Conservation (phyloP, 2,329 filamentous ascomycete species). For the Trichoderma breve region DNA sequence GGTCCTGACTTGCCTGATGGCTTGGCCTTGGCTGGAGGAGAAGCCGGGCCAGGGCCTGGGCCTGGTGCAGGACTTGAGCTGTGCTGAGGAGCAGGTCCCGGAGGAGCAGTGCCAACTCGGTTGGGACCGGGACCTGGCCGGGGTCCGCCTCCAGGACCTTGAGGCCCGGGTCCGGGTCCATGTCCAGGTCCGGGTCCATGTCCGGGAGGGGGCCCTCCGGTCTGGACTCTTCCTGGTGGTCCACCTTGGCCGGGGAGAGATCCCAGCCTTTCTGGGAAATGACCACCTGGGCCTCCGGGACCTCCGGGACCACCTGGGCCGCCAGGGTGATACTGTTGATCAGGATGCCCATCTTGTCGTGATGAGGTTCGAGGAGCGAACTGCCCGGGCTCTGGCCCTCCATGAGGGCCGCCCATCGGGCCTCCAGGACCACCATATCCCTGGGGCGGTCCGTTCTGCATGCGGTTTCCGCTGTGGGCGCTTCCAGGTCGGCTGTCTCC, state of each 20-base stretch:
- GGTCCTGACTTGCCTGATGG: conserved; percentile 62
- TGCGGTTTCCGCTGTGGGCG: conserved; percentile 27
- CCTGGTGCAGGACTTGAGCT: conserved; percentile 30
- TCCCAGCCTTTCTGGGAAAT: conserved; percentile 35
- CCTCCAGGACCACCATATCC: conserved; percentile 3
- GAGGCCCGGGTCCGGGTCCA: conserved; percentile 5
- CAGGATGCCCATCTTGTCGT: conserved; percentile 27
- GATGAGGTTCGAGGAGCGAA: conserved; percentile 40
- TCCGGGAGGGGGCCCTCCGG: conserved; percentile 17
- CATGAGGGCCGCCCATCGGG: conserved; percentile 11
- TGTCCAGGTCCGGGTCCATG: conserved; percentile 22
- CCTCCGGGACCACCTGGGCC: conserved; percentile 28
- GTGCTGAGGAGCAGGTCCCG: conserved; percentile 28
- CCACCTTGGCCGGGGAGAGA: conserved; percentile 31
- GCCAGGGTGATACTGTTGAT: conserved; percentile 33
- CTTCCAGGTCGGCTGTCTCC: conserved; percentile 30
- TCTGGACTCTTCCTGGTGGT: conserved; percentile 24
- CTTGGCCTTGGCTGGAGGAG: conserved; percentile 36
- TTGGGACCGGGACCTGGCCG: conserved; percentile 29
- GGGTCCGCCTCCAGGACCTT: conserved; percentile 24
- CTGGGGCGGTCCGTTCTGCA: not conserved
- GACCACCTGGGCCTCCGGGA: conserved; percentile 13
- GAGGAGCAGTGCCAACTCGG: conserved; percentile 40
- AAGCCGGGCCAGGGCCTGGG: conserved; percentile 24
- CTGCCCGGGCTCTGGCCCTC: conserved; percentile 31